A percentile compares a stretch with the other conserved stretches of the same genome.
Evolutionary conservation across 768 basidiomycete genomes (phyloP).

Genomic region (Cantharellus anzutake): DNA sequence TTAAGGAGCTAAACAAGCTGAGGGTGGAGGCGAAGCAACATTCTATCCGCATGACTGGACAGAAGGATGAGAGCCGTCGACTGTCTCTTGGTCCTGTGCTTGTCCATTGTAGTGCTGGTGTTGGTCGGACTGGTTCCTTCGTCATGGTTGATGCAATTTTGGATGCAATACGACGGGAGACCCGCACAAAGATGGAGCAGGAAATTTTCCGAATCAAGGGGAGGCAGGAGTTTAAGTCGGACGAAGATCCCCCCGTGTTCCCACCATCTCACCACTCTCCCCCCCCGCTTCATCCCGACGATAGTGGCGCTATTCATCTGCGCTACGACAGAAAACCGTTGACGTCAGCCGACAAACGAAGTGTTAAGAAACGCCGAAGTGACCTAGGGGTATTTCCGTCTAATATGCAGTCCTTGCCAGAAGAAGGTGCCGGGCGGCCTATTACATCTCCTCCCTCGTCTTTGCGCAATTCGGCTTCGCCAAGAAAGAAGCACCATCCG

Average conservation of each 20-base stretch:
- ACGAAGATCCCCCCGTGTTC: background rate
- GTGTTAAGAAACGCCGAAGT: no score
- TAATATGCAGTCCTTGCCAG: no score
- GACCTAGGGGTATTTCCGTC: no score
- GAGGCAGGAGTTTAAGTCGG: background rate
- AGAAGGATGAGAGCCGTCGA: conserved; percentile 6
- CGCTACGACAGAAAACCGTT: no score
- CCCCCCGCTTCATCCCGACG: background rate
- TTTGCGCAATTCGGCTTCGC: no score
- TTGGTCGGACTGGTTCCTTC: conserved; percentile 86
- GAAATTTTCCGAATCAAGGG: background rate
- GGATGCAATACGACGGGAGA: conserved; percentile 47
- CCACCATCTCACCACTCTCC: background rate
- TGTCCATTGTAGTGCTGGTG: conserved; percentile 85
- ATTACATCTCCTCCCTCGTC: no score
- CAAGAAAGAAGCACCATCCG: no score
- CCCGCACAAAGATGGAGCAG: conserved; percentile 12
- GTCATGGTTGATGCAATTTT: conserved; percentile 79
- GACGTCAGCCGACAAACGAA: no score
- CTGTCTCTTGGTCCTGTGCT: conserved; percentile 31
- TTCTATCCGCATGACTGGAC: conserved; percentile 5
- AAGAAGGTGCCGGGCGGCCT: no score
- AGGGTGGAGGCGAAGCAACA: background rate
- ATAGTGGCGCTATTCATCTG: no score
- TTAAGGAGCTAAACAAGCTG: conserved; percentile 25